These are phyloP conservation scores for Aphanocladium album DNA, from an alignment of 2,329 filamentous ascomycete species.

Conservation along the genomic window DNA sequence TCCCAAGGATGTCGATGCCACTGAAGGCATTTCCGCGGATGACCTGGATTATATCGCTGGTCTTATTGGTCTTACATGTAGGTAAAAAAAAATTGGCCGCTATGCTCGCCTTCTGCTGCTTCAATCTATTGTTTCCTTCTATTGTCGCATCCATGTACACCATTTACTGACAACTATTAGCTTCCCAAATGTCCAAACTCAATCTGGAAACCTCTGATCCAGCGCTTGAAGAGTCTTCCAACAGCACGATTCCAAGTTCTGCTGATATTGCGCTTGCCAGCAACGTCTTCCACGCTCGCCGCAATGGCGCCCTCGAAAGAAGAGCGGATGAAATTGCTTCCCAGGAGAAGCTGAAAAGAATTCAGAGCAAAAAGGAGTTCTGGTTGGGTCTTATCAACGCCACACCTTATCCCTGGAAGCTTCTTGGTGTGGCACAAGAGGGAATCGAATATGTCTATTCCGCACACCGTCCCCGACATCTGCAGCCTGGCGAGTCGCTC, in stretches of 20 bases:
- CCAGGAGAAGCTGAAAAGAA: neutral
- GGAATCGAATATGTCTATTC: neutral
- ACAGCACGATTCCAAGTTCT: neutral
- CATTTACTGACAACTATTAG: neutral
- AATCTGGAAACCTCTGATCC: neutral
- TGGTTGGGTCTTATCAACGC: conserved; percentile 27
- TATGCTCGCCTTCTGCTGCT: no score
- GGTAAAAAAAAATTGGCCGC: neutral
- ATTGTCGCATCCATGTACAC: neutral
- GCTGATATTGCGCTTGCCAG: neutral
- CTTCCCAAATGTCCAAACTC: neutral
- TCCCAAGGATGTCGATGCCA: neutral
- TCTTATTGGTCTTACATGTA: neutral
- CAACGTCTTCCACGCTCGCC: neutral
- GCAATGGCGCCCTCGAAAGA: neutral
- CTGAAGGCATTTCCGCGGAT: neutral
- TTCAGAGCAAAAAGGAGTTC: conserved; percentile 5
- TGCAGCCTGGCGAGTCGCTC: conserved; percentile 22
- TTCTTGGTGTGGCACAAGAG: conserved; percentile 18
- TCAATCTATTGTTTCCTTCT: no score
- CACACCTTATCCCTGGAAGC: conserved; percentile 28
- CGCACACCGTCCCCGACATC: conserved; percentile 21
- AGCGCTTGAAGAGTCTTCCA: neutral
- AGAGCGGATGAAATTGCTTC: neutral
- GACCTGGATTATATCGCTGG: neutral